Conservation (phyloP, 2,329 filamentous ascomycete genomes). For the Sporothrix inflata region DNA sequence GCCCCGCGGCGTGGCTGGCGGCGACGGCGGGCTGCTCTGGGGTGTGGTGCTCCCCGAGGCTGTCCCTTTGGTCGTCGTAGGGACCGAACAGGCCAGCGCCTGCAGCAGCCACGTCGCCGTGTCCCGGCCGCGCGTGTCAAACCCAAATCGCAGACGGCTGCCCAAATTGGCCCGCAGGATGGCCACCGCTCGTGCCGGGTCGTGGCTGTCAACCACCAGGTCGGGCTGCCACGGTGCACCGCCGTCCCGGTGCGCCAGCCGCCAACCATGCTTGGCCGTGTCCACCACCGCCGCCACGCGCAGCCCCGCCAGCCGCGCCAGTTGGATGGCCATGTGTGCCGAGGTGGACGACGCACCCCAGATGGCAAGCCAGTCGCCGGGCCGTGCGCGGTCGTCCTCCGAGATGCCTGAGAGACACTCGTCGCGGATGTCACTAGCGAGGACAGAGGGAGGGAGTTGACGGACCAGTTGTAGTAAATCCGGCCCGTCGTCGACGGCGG, state of each 20-base stretch:
- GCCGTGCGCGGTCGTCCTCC: slow-evolving; percentile 55
- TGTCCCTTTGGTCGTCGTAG: neutral
- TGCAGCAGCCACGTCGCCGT: slow-evolving; percentile 61
- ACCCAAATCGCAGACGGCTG: slow-evolving; percentile 62
- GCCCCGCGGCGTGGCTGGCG: neutral
- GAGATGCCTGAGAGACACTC: slow-evolving; percentile 65
- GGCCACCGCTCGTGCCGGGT: slow-evolving; percentile 65
- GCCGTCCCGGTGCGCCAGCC: slow-evolving; percentile 51
- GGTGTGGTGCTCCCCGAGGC: slow-evolving; percentile 36
- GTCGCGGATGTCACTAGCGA: slow-evolving; percentile 63
- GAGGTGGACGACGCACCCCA: slow-evolving; percentile 77
- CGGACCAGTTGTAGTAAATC: slow-evolving; percentile 60
- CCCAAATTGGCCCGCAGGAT: slow-evolving; percentile 63
- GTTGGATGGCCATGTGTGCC: slow-evolving; percentile 67
- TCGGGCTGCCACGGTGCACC: slow-evolving; percentile 50
- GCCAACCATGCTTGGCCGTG: slow-evolving; percentile 65
- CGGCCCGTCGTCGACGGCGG: slow-evolving; percentile 55
- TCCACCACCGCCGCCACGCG: slow-evolving; percentile 69
- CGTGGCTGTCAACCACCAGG: slow-evolving; percentile 69
- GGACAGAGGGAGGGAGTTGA: slow-evolving; percentile 45
- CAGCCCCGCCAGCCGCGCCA: slow-evolving; percentile 68
- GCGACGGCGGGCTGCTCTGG: neutral
- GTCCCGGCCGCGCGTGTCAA: slow-evolving; percentile 70
- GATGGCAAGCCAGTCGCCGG: slow-evolving; percentile 71
- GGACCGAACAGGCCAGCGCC: slow-evolving; percentile 45